Base-by-base conservation (phyloP, 1,139 yeast genomes). In the Arxiozyma telluris region DNA sequence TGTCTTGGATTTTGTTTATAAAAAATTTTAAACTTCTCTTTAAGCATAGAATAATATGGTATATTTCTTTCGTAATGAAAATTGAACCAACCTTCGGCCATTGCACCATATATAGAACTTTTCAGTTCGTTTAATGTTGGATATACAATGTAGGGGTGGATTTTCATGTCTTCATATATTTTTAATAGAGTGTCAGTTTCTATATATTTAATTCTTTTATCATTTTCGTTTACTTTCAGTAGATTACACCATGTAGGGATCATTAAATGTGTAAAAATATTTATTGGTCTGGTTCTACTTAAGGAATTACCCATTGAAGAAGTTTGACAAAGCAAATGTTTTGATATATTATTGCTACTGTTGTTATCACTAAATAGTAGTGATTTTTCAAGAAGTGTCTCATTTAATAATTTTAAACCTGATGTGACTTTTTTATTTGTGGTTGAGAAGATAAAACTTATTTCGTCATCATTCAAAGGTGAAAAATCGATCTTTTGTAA, bases 231-330 rank as follows among this genome's bases (percentile, higher is more conserved):
- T 12, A 46, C 20, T 46, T 46, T n/a, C 17, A 38, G 38, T 41
- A 46, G 22, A 22, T 46, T 53, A 39, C 27, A 52, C 54, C 18
- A 30, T 18, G 41, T 30, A 15, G 56, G 55, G 30, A 80, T 74
- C 38, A 84, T 62, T 1, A 81, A 53, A 64, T 83, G 86, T 0
- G 85, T 75, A 59, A 82, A 80, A 0, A 82, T 66, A 39, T 83
- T 82, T 0, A 75, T 65, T 2, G 74, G 71, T 4, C 54, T 52
- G 6, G 63, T 64, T 18, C 68, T 61, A 7, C 74, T 70, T 42
- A 75, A 70, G 0, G 88, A 83, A 2, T 78, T 76, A 1, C 87
- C 83, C 21, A 84, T 79, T 0, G 87, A 76, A 0, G 89, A 81
- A 0, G 76, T 74, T 64, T 83, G 88, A 0, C 83, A 77, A 7